Base-by-base conservation (phyloP, 768 basidiomycete genomes). In the Leccinum barrowsii region DNA sequence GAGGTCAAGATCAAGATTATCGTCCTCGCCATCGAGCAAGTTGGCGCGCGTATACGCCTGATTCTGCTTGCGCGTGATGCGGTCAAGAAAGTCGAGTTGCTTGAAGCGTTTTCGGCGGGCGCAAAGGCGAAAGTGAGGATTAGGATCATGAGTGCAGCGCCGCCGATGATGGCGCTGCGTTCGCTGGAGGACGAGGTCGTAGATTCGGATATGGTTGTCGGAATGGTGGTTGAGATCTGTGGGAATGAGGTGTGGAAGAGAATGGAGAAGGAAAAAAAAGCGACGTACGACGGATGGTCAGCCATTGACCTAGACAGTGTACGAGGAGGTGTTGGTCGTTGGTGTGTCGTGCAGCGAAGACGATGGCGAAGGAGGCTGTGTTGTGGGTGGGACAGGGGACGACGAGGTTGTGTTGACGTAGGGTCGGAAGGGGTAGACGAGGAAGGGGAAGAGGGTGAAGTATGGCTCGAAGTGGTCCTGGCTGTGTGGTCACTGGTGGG, bases 91-190 rank as follows among this genome's bases (percentile, higher is more conserved):
- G 7, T 69, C 62, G 56, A 72, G 70, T 22, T 61, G 64, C 46
- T 75, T 75, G 46, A 78, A 69, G 5, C 67, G 74, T 55, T 74
- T 74, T 12, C 75, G 73, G 52, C 74, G 71, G 53, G 73, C 72
- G 19, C 63, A 69, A 59, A 81, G 2, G 79, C 59, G 12, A 69
- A 61, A 19, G 69, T 71, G 15, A 81, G 71, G 22, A 66, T 12
- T 28, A 28, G 26, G 3, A 76, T 22, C 17, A 81, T 51, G 30
- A 80, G 47, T 7, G 71, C 66, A 13, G 76, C 71, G 10, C 66
- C 73, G 3, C 73, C 78, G 30, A 81, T 80, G 42, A 77, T 69
- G 40, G 75, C 73, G 2, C 74, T 77, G 19, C 77, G 77, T 4
- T 67, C 47, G 24, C 52, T 55, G 2, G 60, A 56, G n/a, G 58